These are phyloP conservation scores for Chenopodium berlandieri DNA, from an alignment of 148 eudicot genomes.

Conservation along the genomic window DNA sequence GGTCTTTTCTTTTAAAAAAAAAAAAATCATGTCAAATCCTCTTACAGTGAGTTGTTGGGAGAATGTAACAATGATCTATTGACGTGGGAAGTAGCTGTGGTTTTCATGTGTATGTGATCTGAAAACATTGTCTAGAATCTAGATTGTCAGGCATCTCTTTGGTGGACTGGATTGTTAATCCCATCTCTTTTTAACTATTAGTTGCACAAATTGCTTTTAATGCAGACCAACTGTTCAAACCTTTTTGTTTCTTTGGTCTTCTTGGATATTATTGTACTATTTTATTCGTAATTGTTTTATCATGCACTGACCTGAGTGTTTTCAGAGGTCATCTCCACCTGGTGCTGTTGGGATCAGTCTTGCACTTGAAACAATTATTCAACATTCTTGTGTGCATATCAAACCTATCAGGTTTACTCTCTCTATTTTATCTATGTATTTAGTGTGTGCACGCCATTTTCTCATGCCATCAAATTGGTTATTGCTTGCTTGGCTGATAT, in stretches of 20 bases:
- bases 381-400: conserved; percentile 52
- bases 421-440: neutral
- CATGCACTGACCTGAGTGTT: conserved; percentile 18
- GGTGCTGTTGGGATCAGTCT: conserved; percentile 92
- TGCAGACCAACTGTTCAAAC: neutral
- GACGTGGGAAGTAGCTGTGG: too few species aligned
- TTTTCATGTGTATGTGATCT: neutral
- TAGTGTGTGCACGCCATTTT: neutral
- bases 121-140: neutral
- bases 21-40: too few species aligned
- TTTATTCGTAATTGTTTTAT: too few species aligned
- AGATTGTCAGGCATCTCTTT: neutral
- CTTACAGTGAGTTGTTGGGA: too few species aligned
- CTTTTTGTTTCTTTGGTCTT: neutral
- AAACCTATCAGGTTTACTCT: conserved; percentile 57
- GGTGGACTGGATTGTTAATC: neutral
- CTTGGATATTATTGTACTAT: neutral
- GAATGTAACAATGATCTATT: too few species aligned
- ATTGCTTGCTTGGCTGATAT: neutral
- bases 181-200: neutral
- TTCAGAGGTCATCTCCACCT: conserved; percentile 83
- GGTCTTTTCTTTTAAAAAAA: too few species aligned
- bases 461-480: neutral
- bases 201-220: neutral
- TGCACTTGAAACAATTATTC: conserved; percentile 83